Evolutionary conservation across 768 basidiomycete species (phyloP).

Genomic region (Lentinula guzmanii): DNA sequence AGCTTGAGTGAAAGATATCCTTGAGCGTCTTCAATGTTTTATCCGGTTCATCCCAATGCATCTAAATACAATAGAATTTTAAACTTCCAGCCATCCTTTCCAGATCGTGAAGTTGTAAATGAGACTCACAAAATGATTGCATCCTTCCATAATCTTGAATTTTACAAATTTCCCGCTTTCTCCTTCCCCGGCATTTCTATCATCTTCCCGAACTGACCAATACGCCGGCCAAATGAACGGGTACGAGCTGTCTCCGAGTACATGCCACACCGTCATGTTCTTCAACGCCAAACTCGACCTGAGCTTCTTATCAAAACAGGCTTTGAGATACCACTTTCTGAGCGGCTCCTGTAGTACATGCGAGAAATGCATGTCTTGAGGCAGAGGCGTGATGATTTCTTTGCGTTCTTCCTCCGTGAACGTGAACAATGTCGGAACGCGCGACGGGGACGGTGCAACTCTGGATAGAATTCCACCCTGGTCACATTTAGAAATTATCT

Average conservation of each 20-base stretch:
- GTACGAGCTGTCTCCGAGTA: neutral
- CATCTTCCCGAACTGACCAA: neutral
- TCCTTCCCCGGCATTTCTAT: neutral
- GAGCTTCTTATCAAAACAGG: neutral
- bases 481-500: constrained; percentile 17
- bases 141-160: constrained; percentile 1
- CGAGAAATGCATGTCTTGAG: neutral
- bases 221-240: neutral
- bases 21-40: neutral
- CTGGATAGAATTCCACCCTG: constrained; percentile 13
- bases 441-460: constrained; percentile 15
- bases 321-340: neutral
- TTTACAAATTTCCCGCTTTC: neutral
- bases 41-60: constrained; percentile 1
- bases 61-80: neutral
- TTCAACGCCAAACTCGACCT: neutral
- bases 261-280: neutral
- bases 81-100: neutral
- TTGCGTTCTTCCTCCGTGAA: constrained; percentile 12
- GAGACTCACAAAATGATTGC: constrained; percentile 1
- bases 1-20: neutral
- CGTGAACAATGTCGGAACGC: constrained; percentile 19
- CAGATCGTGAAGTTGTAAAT: neutral
- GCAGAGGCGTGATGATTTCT: constrained; percentile 6
- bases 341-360: neutral